Evolutionary conservation across 495 filamentous ascomycete genomes (phyloP).

Genomic region (Thozetella sp.): DNA sequence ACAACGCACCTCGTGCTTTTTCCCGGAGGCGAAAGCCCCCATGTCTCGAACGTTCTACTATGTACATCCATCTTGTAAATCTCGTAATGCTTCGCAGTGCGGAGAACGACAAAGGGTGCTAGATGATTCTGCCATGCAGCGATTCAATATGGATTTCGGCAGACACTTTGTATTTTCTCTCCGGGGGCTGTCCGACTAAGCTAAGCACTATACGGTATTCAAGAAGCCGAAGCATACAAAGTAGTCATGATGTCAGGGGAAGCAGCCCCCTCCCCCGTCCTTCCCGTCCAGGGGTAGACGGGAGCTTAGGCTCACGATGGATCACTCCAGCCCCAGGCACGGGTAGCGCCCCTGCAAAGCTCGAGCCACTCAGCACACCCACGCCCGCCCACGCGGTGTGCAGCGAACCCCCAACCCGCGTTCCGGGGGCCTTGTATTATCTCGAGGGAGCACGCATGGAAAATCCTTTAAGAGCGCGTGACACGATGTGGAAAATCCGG

Average conservation of each 20-base stretch:
- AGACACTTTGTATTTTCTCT: no score
- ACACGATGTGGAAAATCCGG: not conserved
- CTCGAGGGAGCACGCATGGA: no score
- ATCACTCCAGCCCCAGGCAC: not conserved
- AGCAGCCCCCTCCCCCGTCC: no score
- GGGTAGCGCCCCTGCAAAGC: constrained; percentile 2
- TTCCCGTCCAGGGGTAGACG: constrained; percentile 1
- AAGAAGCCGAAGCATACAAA: not conserved
- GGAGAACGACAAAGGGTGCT: no score
- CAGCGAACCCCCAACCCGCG: no score
- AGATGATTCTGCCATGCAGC: not conserved
- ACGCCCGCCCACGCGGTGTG: no score
- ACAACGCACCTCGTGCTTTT: not conserved
- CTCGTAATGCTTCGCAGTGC: no score
- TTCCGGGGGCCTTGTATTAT: no score
- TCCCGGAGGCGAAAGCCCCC: not conserved
- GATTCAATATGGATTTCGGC: not conserved
- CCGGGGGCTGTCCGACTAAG: not conserved
- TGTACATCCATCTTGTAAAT: no score
- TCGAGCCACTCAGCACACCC: no score
- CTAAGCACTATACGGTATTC: not conserved
- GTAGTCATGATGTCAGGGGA: not conserved
- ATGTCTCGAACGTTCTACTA: not conserved
- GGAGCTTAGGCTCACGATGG: not conserved
- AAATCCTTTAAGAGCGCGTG: not conserved